Evolutionary conservation across 371 early-diverging fungal genomes (phyloP).

Genomic region (Mortierella sp.): DNA sequence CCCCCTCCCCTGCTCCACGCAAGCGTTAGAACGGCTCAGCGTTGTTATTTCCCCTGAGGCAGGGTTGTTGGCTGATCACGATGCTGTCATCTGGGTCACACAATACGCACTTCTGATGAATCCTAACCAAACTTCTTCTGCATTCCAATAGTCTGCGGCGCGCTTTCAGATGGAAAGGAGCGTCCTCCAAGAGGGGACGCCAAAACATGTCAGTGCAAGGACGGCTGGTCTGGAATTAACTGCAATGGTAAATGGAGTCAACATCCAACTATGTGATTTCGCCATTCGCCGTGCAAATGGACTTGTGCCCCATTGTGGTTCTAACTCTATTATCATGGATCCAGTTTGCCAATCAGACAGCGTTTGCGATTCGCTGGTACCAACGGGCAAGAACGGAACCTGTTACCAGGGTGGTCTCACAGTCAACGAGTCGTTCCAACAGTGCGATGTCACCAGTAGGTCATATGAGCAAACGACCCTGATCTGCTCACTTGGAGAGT

Average conservation of each 20-base stretch:
- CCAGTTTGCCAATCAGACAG: conserved; percentile 81
- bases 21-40: conserved; percentile 9
- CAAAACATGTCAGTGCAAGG: conserved; percentile 78
- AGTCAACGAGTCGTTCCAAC: conserved; percentile 81
- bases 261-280: background rate
- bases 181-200: conserved; percentile 67
- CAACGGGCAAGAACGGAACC: conserved; percentile 81
- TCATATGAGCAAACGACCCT: conserved; percentile 16
- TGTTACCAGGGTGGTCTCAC: conserved; percentile 86
- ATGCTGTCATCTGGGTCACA: conserved; percentile 8
- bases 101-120: too few species aligned
- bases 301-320: too few species aligned
- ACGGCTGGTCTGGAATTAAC: conserved; percentile 93
- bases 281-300: too few species aligned
- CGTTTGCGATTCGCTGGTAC: conserved; percentile 80
- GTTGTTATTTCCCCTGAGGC: background rate
- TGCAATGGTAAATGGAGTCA: conserved; percentile 78
- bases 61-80: conserved; percentile 15
- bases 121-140: too few species aligned
- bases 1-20: background rate
- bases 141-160: conserved; percentile 66
- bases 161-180: conserved; percentile 70
- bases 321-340: background rate
- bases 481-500: too few species aligned
- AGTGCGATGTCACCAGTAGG: conserved; percentile 92